Percentiles rank a stretch among this genome's conserved stretches.
These are phyloP conservation scores for Xylaria acuta DNA, from an alignment of 495 filamentous ascomycete genomes.

Conservation along the genomic window DNA sequence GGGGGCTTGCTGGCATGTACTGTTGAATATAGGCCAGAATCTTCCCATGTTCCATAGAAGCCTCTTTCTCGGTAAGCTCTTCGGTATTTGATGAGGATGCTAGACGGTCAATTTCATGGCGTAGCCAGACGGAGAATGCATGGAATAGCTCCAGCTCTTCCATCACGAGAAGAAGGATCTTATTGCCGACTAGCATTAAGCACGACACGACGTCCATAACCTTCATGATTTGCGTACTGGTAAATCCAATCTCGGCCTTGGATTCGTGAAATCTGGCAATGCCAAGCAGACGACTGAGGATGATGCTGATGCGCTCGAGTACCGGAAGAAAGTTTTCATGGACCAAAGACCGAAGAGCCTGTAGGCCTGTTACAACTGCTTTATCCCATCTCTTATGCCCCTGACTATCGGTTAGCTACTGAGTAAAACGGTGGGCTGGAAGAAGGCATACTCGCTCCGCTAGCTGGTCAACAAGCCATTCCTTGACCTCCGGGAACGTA, in stretches of 20 bases:
- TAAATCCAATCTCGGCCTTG: constrained; percentile 70
- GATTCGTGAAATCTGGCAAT: constrained; percentile 79
- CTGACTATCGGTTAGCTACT: constrained; percentile 49
- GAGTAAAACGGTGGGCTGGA: neutral
- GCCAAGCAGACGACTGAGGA: constrained; percentile 83
- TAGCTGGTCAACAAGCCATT: constrained; percentile 89
- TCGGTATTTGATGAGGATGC: constrained; percentile 54
- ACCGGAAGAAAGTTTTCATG: constrained; percentile 90
- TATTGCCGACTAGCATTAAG: constrained; percentile 75
- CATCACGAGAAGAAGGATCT: constrained; percentile 71
- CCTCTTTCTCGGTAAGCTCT: constrained; percentile 62
- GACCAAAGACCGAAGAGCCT: constrained; percentile 74
- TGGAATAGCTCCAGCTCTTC: constrained; percentile 80
- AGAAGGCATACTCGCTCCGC: constrained; percentile 71
- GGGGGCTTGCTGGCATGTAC: constrained; percentile 54
- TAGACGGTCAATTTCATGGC: constrained; percentile 77
- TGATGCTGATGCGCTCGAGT: constrained; percentile 80
- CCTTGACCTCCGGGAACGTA: constrained; percentile 74
- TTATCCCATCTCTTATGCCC: constrained; percentile 97
- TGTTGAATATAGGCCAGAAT: constrained; percentile 60
- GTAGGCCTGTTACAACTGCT: constrained; percentile 75
- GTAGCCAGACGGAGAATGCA: constrained; percentile 84
- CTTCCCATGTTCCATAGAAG: constrained; percentile 59
- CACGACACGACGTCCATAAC: constrained; percentile 75
- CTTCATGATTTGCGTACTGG: constrained; percentile 55